phyloP scores from a whole-genome alignment of 2,329 filamentous ascomycete species.

The Piedraia hortae region DNA sequence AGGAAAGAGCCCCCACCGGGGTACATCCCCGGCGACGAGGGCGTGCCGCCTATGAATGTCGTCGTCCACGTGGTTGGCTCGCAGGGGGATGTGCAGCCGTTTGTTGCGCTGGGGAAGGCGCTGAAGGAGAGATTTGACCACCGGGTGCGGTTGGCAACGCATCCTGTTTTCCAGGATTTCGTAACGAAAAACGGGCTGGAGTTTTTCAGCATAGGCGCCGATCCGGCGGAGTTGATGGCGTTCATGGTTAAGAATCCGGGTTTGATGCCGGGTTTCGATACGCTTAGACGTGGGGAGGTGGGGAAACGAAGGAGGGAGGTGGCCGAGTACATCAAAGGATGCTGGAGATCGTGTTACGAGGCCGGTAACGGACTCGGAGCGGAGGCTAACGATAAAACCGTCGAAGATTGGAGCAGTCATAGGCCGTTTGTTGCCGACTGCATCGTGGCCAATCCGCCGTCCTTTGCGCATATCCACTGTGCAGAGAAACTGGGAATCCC shows the following conservation, averaged over 20 bases:
- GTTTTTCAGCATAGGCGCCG: slow-evolving; percentile 24
- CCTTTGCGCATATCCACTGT: slow-evolving; percentile 48
- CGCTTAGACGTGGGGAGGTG: slow-evolving; percentile 49
- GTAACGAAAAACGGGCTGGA: slow-evolving; percentile 22
- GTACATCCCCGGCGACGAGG: slow-evolving; percentile 38
- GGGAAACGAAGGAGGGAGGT: slow-evolving; percentile 47
- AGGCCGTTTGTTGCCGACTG: slow-evolving; percentile 58
- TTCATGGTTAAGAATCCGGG: slow-evolving; percentile 83
- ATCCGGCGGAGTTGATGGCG: slow-evolving; percentile 28
- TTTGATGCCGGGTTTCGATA: slow-evolving; percentile 56
- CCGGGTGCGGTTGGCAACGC: slow-evolving; percentile 21
- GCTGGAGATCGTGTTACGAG: slow-evolving; percentile 67
- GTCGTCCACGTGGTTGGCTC: slow-evolving; percentile 23
- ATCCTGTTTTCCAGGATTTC: slow-evolving; percentile 22
- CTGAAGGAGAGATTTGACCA: slow-evolving; percentile 22
- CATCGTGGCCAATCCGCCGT: slow-evolving; percentile 54
- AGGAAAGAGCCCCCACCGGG: slow-evolving; percentile 29
- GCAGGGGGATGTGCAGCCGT: slow-evolving; percentile 23
- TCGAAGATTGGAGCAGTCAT: slow-evolving; percentile 22
- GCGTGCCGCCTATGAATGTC: slow-evolving; percentile 21
- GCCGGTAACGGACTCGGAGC: slow-evolving; percentile 34
- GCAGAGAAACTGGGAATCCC: slow-evolving; percentile 51
- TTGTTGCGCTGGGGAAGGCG: slow-evolving; percentile 22
- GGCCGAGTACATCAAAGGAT: slow-evolving; percentile 53
- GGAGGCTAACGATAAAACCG: slow-evolving; percentile 12